Percentiles rank a stretch among this genome's conserved stretches.
Conservation (phyloP, 2,329 filamentous ascomycete species). For the Sclerotinia glacialis region DNA sequence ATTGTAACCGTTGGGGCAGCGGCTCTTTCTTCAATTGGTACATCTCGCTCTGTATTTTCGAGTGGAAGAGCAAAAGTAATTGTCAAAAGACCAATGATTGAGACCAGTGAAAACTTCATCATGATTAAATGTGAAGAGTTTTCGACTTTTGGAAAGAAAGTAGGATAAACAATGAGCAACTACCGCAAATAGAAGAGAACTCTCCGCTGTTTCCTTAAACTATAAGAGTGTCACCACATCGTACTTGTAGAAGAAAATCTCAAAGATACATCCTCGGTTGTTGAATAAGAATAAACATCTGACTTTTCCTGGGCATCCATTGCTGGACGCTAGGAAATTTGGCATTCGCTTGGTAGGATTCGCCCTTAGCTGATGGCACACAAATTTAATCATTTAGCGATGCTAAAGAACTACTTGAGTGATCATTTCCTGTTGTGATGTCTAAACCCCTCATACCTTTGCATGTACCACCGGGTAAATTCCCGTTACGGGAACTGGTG, state of each 20-base stretch:
- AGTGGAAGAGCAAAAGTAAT: background rate
- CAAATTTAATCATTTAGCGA: background rate
- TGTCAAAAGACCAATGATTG: background rate
- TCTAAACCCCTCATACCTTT: background rate
- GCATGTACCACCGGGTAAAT: background rate
- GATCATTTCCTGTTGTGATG: background rate
- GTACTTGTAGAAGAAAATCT: background rate
- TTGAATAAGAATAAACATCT: background rate
- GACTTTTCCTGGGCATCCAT: background rate
- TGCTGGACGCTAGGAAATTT: background rate
- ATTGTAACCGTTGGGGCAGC: constrained; percentile 23
- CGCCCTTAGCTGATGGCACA: background rate
- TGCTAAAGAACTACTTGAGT: background rate
- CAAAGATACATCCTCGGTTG: constrained; percentile 1
- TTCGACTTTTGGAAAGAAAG: background rate
- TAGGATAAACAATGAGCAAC: background rate
- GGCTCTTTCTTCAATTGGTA: constrained; percentile 13
- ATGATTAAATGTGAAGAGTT: background rate
- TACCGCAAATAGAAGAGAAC: background rate
- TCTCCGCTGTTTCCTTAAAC: background rate
- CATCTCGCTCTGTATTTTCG: background rate
- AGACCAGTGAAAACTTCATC: constrained; percentile 18
- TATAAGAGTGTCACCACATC: background rate
- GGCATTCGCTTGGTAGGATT: background rate
- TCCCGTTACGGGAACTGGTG: background rate